Evolutionary conservation across 2,329 filamentous ascomycete species (phyloP).

Genomic region (Penicillium sp.): DNA sequence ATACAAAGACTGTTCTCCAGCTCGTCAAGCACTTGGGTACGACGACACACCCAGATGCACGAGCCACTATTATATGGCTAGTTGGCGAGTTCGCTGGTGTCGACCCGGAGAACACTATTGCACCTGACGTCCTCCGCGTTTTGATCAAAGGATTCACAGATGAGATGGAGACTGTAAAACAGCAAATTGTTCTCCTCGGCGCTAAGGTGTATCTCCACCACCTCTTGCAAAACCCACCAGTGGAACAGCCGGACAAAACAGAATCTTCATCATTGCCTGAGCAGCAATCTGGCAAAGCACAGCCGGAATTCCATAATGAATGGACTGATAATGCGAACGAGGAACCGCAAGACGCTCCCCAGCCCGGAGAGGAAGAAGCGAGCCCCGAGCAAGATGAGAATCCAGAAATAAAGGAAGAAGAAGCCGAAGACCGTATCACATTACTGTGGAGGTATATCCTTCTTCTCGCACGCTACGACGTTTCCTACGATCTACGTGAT

Average conservation of each 20-base stretch:
- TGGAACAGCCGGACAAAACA: slow-evolving; percentile 17
- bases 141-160: slow-evolving; percentile 79
- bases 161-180: slow-evolving; percentile 81
- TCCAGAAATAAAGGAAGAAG: slow-evolving; percentile 26
- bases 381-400: slow-evolving; percentile 20
- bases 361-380: slow-evolving; percentile 23
- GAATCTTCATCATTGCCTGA: slow-evolving; percentile 22
- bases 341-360: slow-evolving; percentile 28
- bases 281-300: slow-evolving; percentile 3
- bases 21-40: slow-evolving; percentile 89
- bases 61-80: slow-evolving; percentile 95
- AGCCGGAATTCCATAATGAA: slow-evolving; percentile 34
- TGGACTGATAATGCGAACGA: slow-evolving; percentile 32
- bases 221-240: slow-evolving; percentile 55
- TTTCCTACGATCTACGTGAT: slow-evolving; percentile 91
- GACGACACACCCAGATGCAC: slow-evolving; percentile 79
- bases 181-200: slow-evolving; percentile 86
- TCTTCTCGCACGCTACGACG: slow-evolving; percentile 85
- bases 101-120: slow-evolving; percentile 81
- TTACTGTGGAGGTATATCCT: slow-evolving; percentile 82
- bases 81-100: slow-evolving; percentile 89
- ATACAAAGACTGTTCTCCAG: slow-evolving; percentile 80
- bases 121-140: slow-evolving; percentile 86
- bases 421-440: slow-evolving; percentile 62
- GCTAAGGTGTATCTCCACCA: slow-evolving; percentile 97